Percentiles rank a stretch among this genome's conserved stretches.
These are phyloP conservation scores for Torulaspora delbrueckii DNA, from an alignment of 805 yeast genomes.

Conservation along the genomic window DNA sequence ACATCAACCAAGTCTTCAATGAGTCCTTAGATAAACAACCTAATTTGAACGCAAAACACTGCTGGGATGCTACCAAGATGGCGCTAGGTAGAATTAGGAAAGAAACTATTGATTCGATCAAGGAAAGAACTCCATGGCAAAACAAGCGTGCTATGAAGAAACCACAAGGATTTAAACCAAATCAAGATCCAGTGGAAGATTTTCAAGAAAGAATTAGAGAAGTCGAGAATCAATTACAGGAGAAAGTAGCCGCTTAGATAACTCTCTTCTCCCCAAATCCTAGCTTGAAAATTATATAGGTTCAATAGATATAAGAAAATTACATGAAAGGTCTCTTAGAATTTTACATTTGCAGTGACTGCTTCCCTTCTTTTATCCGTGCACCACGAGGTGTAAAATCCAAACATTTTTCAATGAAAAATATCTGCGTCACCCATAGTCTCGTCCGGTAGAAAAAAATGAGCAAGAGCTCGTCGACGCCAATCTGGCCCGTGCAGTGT, in stretches of 20 bases:
- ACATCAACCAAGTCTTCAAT: conserved; percentile 39
- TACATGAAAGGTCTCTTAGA: not conserved
- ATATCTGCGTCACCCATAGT: not conserved
- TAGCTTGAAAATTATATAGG: not conserved
- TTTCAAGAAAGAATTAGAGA: conserved; percentile 11
- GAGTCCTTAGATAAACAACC: conserved; percentile 40
- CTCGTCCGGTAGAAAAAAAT: not conserved
- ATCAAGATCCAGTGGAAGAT: conserved; percentile 2
- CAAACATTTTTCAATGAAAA: not conserved
- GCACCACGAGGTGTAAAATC: not conserved
- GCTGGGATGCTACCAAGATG: conserved; percentile 33
- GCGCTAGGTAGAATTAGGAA: conserved; percentile 32
- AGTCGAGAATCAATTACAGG: conserved; percentile 9
- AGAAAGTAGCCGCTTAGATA: conserved; percentile 7
- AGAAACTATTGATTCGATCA: conserved; percentile 26
- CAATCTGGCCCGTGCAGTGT: not conserved
- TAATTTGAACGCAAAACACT: conserved; percentile 29
- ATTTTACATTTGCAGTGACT: not conserved
- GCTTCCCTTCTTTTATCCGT: not conserved
- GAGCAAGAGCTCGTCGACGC: not conserved
- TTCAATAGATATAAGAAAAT: not conserved
- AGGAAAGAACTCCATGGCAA: conserved; percentile 13
- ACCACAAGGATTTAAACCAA: not conserved
- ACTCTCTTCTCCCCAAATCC: not conserved
- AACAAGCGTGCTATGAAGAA: conserved; percentile 3